Evolutionary conservation across 2,329 filamentous ascomycete genomes (phyloP), one percentile per base, ranked within the genome.

Genomic region (Penicillium rolfsii): DNA sequence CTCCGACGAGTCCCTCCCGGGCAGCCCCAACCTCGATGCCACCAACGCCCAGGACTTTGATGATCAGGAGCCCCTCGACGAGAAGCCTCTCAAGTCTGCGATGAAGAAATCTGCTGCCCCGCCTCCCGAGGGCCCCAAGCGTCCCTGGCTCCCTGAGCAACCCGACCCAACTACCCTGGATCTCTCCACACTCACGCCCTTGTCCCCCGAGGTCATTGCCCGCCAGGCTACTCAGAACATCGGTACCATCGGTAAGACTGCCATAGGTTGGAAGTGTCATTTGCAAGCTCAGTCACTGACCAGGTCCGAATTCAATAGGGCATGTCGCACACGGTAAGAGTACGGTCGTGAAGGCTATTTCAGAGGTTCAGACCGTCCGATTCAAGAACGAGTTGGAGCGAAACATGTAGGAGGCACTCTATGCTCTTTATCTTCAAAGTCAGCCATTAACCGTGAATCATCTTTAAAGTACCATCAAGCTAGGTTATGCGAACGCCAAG

Each of bases 341-440:
- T 64, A 99, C 95, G 24, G 95, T 99, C 54, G 95, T 99, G 73
- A 99, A 99, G 85, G 95, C 95, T 73, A 98, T 99, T 73, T 98
- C 95, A 1, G 95, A 95, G 65, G 95, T 99, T 66, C 95, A 99
- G 85, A 99, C 95, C 19, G 95, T 99, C 75, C 88, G 95, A 71
- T 99, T 99, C 86, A 99, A 99, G 90, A 99, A 98, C 83, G 95
- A 99, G 82, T 83, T 97, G 81, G 96, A 98, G 82, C 87, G 95
- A 75, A 99, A 99, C 80, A 99, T 99, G 52, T 54, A 43, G 26
- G 52, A 30, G 16, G 9, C 36, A 11, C 28, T 40, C 16, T 16
- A 4, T 28, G 43, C 19, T 12, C 9, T 30, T 24, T n/a, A 28
- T 5, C 22, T 19, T 14, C 12, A 11, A 54, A n/a, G 19, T 33